These are phyloP conservation scores for Xanthoparmelia taractica DNA, from an alignment of 495 filamentous ascomycete species.

Conservation along the genomic window DNA sequence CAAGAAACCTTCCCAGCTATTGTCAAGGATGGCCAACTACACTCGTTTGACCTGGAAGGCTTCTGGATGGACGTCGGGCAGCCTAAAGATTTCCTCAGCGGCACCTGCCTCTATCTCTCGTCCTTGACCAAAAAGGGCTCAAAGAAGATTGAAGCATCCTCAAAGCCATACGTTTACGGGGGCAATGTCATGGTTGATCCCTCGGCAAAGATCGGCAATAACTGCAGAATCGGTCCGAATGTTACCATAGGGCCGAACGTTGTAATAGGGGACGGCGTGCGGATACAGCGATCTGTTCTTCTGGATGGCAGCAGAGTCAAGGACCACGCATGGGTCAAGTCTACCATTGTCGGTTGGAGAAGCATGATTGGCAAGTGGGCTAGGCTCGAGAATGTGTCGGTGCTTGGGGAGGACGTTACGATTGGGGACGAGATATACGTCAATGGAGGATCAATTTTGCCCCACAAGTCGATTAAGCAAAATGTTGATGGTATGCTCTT, in stretches of 20 bases:
- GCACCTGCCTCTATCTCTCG: conserved; percentile 93
- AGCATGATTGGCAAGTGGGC: conserved; percentile 94
- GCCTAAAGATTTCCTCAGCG: conserved; percentile 95
- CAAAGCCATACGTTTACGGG: conserved; percentile 78
- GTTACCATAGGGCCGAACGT: conserved; percentile 95
- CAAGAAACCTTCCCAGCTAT: conserved; percentile 99
- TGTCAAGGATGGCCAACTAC: conserved; percentile 79
- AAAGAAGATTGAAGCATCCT: conserved; percentile 68
- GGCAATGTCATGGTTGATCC: conserved; percentile 97
- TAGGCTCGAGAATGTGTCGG: conserved; percentile 92
- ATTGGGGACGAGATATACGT: conserved; percentile 98
- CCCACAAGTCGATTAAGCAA: conserved; percentile 97
- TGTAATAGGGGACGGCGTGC: conserved; percentile 88
- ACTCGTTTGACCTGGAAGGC: conserved; percentile 96
- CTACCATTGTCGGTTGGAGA: conserved; percentile 98
- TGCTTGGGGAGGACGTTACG: conserved; percentile 97
- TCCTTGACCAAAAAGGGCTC: conserved; percentile 88
- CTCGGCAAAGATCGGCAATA: conserved; percentile 92
- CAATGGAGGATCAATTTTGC: conserved; percentile 92
- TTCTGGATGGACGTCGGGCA: conserved; percentile 99
- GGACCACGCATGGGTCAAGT: conserved; percentile 99
- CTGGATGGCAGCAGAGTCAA: conserved; percentile 87
- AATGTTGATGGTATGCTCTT: conserved; percentile 77
- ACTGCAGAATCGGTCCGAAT: conserved; percentile 97
- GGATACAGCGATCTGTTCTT: conserved; percentile 88